Conservation (phyloP, 805 yeast genomes). For the Jamesozyma rosinii region DNA sequence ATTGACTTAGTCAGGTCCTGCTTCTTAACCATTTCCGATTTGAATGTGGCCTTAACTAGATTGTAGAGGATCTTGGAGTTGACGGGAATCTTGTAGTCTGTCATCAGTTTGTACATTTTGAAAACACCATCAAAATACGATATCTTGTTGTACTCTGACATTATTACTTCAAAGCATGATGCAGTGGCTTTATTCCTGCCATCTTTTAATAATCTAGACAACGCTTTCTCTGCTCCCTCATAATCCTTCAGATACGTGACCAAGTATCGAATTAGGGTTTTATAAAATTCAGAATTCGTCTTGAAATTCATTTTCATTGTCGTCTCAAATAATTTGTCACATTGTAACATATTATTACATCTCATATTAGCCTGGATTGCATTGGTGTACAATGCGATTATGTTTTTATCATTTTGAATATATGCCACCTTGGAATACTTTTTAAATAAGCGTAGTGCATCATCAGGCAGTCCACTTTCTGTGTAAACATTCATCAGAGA, state of each 20-base stretch:
- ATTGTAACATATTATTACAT: slow-evolving; percentile 8
- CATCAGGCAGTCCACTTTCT: slow-evolving; percentile 14
- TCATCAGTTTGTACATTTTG: slow-evolving; percentile 21
- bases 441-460: slow-evolving; percentile 17
- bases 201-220: slow-evolving; percentile 15
- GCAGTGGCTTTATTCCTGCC: slow-evolving; percentile 10
- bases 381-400: slow-evolving; percentile 17
- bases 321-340: slow-evolving; percentile 14
- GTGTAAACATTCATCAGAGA: slow-evolving; percentile 24
- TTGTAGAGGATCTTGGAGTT: slow-evolving; percentile 25
- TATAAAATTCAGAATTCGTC: slow-evolving; percentile 20
- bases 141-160: slow-evolving; percentile 24
- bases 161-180: slow-evolving; percentile 26
- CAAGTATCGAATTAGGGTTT: slow-evolving; percentile 15
- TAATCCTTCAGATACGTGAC: slow-evolving; percentile 13
- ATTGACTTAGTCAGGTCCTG: slow-evolving; percentile 26
- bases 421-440: slow-evolving; percentile 8
- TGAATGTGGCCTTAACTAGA: slow-evolving; percentile 27
- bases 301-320: slow-evolving; percentile 7
- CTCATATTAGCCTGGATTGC: slow-evolving; percentile 19
- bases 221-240: slow-evolving; percentile 14
- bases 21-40: slow-evolving; percentile 20
- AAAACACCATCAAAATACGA: slow-evolving; percentile 24
- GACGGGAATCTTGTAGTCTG: slow-evolving; percentile 16
- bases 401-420: not conserved